phyloP scores from a whole-genome alignment of 768 basidiomycete genomes.

The Boletus coccyginus region DNA sequence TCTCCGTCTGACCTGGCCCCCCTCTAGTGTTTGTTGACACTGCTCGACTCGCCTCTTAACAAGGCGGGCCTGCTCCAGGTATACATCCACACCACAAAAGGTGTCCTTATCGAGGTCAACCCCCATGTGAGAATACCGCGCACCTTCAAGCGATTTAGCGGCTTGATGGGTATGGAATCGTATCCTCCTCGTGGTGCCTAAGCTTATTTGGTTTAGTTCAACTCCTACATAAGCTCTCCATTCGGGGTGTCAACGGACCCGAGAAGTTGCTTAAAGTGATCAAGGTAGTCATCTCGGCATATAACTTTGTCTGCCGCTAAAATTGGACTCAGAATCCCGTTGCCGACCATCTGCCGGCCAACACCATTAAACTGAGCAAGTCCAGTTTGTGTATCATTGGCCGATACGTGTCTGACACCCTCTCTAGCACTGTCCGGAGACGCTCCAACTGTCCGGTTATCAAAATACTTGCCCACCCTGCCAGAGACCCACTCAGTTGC shows the following conservation, averaged over 20 bases:
- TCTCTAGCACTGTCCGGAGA: conserved; percentile 85
- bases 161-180: conserved; percentile 81
- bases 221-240: conserved; percentile 93
- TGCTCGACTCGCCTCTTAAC: conserved; percentile 97
- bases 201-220: conserved; percentile 59
- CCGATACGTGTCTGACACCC: conserved; percentile 3
- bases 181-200: not conserved
- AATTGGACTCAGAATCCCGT: conserved; percentile 73
- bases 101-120: conserved; percentile 96
- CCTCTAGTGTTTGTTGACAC: conserved; percentile 83
- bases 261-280: conserved; percentile 97
- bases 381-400: conserved; percentile 15
- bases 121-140: conserved; percentile 96
- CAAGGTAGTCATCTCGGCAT: conserved; percentile 54
- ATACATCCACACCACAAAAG: conserved; percentile 96
- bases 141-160: conserved; percentile 98
- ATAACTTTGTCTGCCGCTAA: conserved; percentile 1
- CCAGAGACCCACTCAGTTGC: conserved; percentile 88
- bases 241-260: conserved; percentile 93
- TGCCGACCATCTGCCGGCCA: conserved; percentile 88
- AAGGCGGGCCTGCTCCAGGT: conserved; percentile 96
- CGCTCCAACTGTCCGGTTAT: conserved; percentile 75
- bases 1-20: conserved; percentile 1
- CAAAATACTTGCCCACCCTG: conserved; percentile 78
- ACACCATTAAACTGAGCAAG: conserved; percentile 94